phyloP scores from a whole-genome alignment of 2,329 filamentous ascomycete species.

The Biscogniauxia sp. region DNA sequence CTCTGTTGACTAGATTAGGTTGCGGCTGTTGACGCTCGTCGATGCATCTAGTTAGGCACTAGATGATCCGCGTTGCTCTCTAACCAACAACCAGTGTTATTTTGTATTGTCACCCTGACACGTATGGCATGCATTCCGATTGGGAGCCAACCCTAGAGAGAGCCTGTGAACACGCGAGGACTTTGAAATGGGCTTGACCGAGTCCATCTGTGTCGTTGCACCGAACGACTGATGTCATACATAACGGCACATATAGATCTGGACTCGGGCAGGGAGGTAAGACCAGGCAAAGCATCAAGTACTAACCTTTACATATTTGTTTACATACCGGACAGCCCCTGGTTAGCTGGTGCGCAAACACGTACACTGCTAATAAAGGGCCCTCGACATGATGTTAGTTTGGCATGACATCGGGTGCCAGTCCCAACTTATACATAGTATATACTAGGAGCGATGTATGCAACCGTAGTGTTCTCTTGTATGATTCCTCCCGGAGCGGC shows the following conservation, averaged over 20 bases:
- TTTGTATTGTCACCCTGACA: background rate
- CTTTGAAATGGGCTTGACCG: background rate
- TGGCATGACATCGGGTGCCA: background rate
- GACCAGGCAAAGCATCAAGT: background rate
- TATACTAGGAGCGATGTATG: background rate
- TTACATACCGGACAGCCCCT: background rate
- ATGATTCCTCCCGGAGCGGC: background rate
- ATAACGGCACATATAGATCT: background rate
- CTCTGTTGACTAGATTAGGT: background rate
- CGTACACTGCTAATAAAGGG: background rate
- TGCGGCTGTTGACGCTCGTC: background rate
- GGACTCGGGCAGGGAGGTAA: background rate
- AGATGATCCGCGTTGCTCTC: background rate
- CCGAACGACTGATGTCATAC: background rate
- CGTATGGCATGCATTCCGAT: background rate
- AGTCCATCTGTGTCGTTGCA: background rate
- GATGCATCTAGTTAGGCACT: background rate
- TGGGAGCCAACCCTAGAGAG: background rate
- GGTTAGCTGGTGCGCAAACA: background rate
- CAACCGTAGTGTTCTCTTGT: background rate
- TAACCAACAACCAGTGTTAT: background rate
- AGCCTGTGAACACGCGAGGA: background rate
- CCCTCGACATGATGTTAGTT: background rate
- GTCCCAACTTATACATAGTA: background rate
- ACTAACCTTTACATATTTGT: background rate